These are phyloP conservation scores for Athelia psychrophila DNA, from an alignment of 1,284 basidiomycete genomes.

Conservation along the genomic window DNA sequence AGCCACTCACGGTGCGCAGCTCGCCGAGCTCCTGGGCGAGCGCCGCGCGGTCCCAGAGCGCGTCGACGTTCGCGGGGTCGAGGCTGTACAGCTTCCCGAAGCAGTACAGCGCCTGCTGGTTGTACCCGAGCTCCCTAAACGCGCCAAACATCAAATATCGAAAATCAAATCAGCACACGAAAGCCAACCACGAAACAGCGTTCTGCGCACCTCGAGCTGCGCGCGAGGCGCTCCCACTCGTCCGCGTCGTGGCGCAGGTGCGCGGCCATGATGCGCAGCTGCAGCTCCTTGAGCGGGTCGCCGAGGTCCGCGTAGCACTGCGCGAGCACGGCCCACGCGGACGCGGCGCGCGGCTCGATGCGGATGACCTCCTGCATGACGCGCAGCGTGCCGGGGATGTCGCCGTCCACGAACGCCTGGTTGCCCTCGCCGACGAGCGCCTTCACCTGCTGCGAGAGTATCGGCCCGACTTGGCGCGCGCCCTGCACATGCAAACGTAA, in stretches of 20 bases:
- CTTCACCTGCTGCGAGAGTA: slow-evolving; percentile 80
- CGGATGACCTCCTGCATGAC: slow-evolving; percentile 91
- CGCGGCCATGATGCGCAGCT: slow-evolving; percentile 87
- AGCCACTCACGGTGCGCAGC: slow-evolving; percentile 51
- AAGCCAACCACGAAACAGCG: slow-evolving; percentile 1
- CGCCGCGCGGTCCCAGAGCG: slow-evolving; percentile 88
- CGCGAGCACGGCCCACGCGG: slow-evolving; percentile 87
- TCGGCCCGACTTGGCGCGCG: slow-evolving; percentile 39
- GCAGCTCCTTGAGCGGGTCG: slow-evolving; percentile 72
- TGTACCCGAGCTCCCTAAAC: slow-evolving; percentile 61
- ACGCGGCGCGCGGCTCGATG: slow-evolving; percentile 83
- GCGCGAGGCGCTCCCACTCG: slow-evolving; percentile 84
- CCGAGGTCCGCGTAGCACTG: slow-evolving; percentile 73
- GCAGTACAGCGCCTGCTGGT: slow-evolving; percentile 91
- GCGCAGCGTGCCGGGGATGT: slow-evolving; percentile 69
- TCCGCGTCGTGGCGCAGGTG: slow-evolving; percentile 84
- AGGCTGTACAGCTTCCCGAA: slow-evolving; percentile 81
- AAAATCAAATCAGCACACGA: too few relatives aligned
- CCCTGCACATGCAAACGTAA: too few relatives aligned
- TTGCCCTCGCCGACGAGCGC: slow-evolving; percentile 85
- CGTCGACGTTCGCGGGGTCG: slow-evolving; percentile 75
- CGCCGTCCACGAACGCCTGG: slow-evolving; percentile 77
- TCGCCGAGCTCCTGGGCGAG: slow-evolving; percentile 80
- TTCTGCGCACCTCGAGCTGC: slow-evolving; percentile 60
- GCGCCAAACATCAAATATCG: background rate